Conservation (phyloP, 164 flowering plant species). For the Liquidambar formosana region DNA sequence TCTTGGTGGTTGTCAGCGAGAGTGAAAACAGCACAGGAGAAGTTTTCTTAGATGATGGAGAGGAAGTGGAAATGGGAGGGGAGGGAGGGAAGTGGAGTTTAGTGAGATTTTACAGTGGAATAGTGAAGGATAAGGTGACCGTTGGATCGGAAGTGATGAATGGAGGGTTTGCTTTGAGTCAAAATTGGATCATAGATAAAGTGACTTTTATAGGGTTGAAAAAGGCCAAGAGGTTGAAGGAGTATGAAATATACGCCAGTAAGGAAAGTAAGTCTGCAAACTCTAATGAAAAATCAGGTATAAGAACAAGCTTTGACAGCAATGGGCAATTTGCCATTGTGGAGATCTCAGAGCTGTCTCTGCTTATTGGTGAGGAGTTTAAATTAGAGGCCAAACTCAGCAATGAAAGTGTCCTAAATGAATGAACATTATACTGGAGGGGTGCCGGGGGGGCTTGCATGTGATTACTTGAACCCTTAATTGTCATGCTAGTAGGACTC, state of each 20-base stretch:
- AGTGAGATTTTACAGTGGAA: slow-evolving; percentile 43
- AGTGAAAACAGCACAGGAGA: slow-evolving; percentile 27
- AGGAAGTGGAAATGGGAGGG: no score
- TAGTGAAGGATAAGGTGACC: slow-evolving; percentile 15
- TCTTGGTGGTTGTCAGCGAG: slow-evolving; percentile 46
- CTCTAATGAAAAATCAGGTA: no score
- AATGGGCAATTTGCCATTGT: slow-evolving; percentile 18
- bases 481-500: no score
- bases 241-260: no score
- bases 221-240: no score
- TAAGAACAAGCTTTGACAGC: no score
- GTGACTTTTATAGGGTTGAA: slow-evolving; percentile 55
- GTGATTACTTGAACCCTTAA: no score
- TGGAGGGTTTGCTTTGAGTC: slow-evolving; percentile 47
- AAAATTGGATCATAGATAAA: slow-evolving; percentile 53
- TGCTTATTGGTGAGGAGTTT: slow-evolving; percentile 49
- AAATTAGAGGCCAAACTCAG: slow-evolving; percentile 21
- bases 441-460: no score
- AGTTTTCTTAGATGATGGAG: no score
- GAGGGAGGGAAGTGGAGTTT: no score
- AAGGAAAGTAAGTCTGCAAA: no score
- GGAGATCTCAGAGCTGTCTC: slow-evolving; percentile 34
- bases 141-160: slow-evolving; percentile 54
- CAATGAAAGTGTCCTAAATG: neutral
- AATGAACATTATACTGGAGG: no score